phyloP scores from a whole-genome alignment of 257 asterid genomes.

The Buddleja alternifolia region DNA sequence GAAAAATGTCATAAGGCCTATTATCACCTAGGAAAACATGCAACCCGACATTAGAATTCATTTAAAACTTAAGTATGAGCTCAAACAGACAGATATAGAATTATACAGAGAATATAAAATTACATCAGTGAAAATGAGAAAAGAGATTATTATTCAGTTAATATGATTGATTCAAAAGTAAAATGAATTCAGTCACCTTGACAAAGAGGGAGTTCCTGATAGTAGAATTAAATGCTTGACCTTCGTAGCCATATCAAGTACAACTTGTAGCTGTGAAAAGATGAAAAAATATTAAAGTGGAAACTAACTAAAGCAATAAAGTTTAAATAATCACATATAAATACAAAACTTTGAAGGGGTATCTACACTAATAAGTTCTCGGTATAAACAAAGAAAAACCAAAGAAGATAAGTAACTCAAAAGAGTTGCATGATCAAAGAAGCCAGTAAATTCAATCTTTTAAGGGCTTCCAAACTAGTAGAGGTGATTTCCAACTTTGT shows the following conservation, averaged over 20 bases:
- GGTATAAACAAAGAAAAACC: neutral
- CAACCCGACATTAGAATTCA: conserved; percentile 39
- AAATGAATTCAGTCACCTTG: conserved; percentile 68
- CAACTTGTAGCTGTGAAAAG: conserved; percentile 58
- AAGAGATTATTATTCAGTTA: neutral
- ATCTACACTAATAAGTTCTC: neutral
- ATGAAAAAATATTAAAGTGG: conserved; percentile 11
- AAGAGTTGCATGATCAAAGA: neutral
- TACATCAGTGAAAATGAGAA: neutral
- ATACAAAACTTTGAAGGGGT: conserved; percentile 3
- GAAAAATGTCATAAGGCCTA: conserved; percentile 97
- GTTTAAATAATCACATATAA: neutral
- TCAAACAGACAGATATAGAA: conserved; percentile 1
- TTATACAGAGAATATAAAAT: conserved; percentile 7
- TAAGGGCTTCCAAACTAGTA: neutral
- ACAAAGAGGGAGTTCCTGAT: conserved; percentile 98
- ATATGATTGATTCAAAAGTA: neutral
- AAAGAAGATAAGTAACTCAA: neutral
- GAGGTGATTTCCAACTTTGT: neutral
- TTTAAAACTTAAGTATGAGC: conserved; percentile 23
- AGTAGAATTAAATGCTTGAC: conserved; percentile 83
- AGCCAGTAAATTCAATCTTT: conserved; percentile 17
- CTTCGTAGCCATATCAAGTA: conserved; percentile 73
- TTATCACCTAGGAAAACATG: conserved; percentile 73
- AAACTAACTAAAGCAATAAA: neutral